Evolutionary conservation across 208 protist species (phyloP), one percentile per base, ranked within the genome.

Genomic region (Trypanosoma lewisi): DNA sequence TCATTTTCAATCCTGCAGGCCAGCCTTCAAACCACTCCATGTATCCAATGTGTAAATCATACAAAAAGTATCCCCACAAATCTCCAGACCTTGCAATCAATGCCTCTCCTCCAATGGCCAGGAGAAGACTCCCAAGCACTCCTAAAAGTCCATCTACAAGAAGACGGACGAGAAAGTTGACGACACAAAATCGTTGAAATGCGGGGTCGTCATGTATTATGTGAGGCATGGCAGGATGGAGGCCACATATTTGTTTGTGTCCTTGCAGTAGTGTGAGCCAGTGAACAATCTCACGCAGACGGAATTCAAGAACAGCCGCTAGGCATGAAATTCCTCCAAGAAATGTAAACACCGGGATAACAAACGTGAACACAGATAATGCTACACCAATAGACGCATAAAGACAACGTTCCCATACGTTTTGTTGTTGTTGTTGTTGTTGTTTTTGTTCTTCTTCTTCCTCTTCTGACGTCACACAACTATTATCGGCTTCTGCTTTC

Each of bases 1-100:
- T 98, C 47, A 96, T 76, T 78, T 98, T 98, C n/a, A 98, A 76
- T 6, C 95, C 95, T 8, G 89, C 90, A 2, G 95, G 95, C 85
- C 89, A 96, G 37, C 91, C 88, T 52, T 93, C 87, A 62, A 97
- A 91, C 95, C 95, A 98, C 55, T 93, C 70, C 66, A 97, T 83
- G 72, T 91, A 93, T n/a, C 73, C 68, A 49, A 87, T 72, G 78
- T 95, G 89, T 11, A 86, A 28, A 51, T 92, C 85, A 49, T 82
- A 87, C 23, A 95, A 60, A 53, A 80, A 83, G 53, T 78, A 65
- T 14, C 80, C 77, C 27, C 80, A 72, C 21, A 89, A 23, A 58
- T 62, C 63, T 55, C 75, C 72, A 49, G 77, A 66, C 48, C 53
- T 45, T 4, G 51, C 51, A 57, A 85, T 78, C 14, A 90, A 49